phyloP scores from a whole-genome alignment of 768 basidiomycete species.

The Suillus alpinus region DNA sequence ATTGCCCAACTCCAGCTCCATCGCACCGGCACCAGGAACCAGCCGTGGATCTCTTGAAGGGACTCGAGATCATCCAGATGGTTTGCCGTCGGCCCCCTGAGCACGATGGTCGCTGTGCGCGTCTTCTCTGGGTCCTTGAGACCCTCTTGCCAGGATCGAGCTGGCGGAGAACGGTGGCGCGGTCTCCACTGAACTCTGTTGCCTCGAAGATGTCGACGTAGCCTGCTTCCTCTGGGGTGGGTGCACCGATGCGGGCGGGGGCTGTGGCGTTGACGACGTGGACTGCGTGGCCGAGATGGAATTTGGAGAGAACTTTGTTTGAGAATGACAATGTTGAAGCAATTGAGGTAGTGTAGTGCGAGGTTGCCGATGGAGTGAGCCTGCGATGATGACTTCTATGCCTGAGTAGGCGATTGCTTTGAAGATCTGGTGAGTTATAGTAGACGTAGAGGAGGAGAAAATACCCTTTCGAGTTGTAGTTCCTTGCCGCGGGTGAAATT shows the following conservation, averaged over 20 bases:
- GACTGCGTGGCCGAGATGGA: slow-evolving; percentile 91
- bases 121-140: slow-evolving; percentile 68
- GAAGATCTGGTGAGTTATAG: too few relatives aligned
- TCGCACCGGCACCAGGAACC: slow-evolving; percentile 92
- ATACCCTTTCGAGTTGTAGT: too few relatives aligned
- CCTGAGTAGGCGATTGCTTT: too few relatives aligned
- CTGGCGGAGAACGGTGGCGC: slow-evolving; percentile 94
- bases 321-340: too few relatives aligned
- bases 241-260: slow-evolving; percentile 91
- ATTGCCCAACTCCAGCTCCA: slow-evolving; percentile 92
- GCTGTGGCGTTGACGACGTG: slow-evolving; percentile 96
- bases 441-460: too few relatives aligned
- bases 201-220: slow-evolving; percentile 93
- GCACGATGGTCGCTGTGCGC: slow-evolving; percentile 88
- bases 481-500: too few relatives aligned
- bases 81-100: slow-evolving; percentile 94
- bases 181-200: slow-evolving; percentile 94
- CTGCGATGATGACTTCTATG: too few relatives aligned
- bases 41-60: slow-evolving; percentile 88
- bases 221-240: slow-evolving; percentile 95
- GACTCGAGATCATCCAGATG: slow-evolving; percentile 89
- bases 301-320: slow-evolving; percentile 60
- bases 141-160: slow-evolving; percentile 63
- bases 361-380: too few relatives aligned
- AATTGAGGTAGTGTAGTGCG: too few relatives aligned